phyloP scores from a whole-genome alignment of 2,329 filamentous ascomycete species.

The Colletotrichum brevisporum region DNA sequence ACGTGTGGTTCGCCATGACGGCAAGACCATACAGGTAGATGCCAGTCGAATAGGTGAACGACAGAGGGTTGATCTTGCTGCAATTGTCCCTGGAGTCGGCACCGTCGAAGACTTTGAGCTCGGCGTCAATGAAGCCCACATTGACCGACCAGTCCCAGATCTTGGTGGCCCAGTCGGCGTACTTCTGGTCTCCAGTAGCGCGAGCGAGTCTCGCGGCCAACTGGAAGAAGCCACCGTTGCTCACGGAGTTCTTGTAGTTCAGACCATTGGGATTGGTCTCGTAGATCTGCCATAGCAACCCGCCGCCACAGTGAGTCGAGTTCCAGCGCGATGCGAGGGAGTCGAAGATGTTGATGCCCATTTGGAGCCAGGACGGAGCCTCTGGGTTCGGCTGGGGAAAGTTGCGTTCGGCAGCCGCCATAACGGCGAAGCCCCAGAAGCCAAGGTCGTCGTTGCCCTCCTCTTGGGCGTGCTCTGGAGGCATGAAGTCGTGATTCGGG shows the following conservation, averaged over 20 bases:
- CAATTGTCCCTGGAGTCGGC: constrained; percentile 70
- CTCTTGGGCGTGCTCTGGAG: constrained; percentile 66
- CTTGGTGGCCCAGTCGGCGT: constrained; percentile 76
- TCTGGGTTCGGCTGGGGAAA: constrained; percentile 72
- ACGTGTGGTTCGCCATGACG: constrained; percentile 73
- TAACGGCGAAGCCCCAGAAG: constrained; percentile 79
- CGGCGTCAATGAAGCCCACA: constrained; percentile 69
- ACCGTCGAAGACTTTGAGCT: constrained; percentile 74
- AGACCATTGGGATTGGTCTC: constrained; percentile 80
- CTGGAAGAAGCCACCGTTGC: constrained; percentile 88
- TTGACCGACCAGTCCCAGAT: constrained; percentile 75
- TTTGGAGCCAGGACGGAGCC: constrained; percentile 74
- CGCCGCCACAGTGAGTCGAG: constrained; percentile 75
- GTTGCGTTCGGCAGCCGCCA: constrained; percentile 78
- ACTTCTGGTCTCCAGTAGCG: constrained; percentile 76
- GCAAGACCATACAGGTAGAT: constrained; percentile 77
- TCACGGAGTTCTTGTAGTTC: constrained; percentile 86
- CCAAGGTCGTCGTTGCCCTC: constrained; percentile 83
- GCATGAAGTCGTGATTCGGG: constrained; percentile 72
- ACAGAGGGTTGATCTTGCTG: constrained; percentile 63
- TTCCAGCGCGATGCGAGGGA: constrained; percentile 80
- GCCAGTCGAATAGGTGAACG: constrained; percentile 77
- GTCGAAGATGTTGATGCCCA: constrained; percentile 81
- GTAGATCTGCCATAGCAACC: constrained; percentile 87
- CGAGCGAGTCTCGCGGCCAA: constrained; percentile 82